Evolutionary conservation across 768 basidiomycete genomes (phyloP), one percentile per base, ranked within the genome.

Genomic region (Lenzites betulinus): DNA sequence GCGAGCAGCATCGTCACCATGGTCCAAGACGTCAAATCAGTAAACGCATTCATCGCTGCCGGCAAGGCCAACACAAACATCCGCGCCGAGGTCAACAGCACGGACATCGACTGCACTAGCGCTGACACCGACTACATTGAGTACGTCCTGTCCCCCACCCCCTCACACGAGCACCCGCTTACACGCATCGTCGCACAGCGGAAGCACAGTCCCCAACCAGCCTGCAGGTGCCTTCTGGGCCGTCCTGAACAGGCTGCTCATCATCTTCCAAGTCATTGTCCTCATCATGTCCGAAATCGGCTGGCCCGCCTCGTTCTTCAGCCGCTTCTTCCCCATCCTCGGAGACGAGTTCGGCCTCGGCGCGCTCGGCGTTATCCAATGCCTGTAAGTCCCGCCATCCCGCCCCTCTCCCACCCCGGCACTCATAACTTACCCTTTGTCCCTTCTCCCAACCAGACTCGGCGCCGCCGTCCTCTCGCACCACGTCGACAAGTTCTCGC

Each of bases 151-250:
- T 23, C 28, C 18, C 7, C 3, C 30, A 33, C 51, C 20, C 46
- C 25, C 25, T 11, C 16, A 39, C 28, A 22, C n/a, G n/a, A n/a
- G n/a, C n/a, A n/a, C n/a, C 57, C 2, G 33, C 58, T 60, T 4
- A 56, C 43, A 2, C 36, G 30, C 8, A 22, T 26, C 28, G 25
- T n/a, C 23, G 9, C 28, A 76, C 64, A 89, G 84, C 59, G 67
- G 73, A 51, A 91, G 88, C 73, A 93, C 92, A 1, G 92, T 97
- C 7, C 94, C 94, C 6, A 92, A 93, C 73, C 93, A 96, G 71
- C 83, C 91, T 25, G 94, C 91, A 20, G 94, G 94, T 23, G 83
- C 84, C 6, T 96, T 97, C 76, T 97, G 93, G 91, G 90, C 92
- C 4, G 86, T 96, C 59, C 77, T 95, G 63, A 92, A 93, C 73